Base-by-base conservation (phyloP, 2,329 filamentous ascomycete genomes). In the Zymoseptoria brevis region DNA sequence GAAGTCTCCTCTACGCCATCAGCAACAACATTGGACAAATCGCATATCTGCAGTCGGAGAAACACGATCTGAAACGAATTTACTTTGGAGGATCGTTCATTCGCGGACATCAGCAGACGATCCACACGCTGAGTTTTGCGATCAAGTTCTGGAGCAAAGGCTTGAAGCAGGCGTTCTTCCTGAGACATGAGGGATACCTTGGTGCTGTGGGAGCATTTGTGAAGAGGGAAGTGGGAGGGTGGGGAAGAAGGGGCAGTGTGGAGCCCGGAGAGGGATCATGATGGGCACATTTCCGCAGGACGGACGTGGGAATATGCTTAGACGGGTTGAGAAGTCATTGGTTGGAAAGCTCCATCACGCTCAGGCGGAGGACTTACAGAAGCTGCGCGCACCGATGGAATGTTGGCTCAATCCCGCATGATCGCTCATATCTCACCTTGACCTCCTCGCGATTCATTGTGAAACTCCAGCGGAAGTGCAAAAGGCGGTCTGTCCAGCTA, bases 1-100 rank as follows among this genome's bases (percentile, higher is more conserved):
- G 93, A 30, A 96, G 90, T 53, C 81, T 99, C 19, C 83, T 99
- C 0, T 99, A 96, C 75, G 94, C 94, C 22, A 90, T 97, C 67
- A 93, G 88, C 73, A 97, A 97, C 79, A 97, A 97, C 75, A 96
- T 97, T 64, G 94, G 94, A 16, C 94, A 99, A 77, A 96, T 99
- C 68, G 91, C 94, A 50, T 96, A 94, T 74, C 80, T 99, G n/a
- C 94, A 97, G 72, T 94, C 90, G 5, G 92, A 96, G 73, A 94
- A 96, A 71, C 93, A 99, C 76, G 84, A 87, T 52, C 80, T 97
- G 24, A 88, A 89, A 63, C 86, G 93, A 70, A 97, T 99, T 62
- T 99, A 99, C 78, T 99, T 99, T 75, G 94, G 94, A 21, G 94
- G 94, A 22, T 94, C 89, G 6, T 99, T 97, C 73, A 97, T 99